Conservation (phyloP, 116 monocot species). For the Phalaenopsis hybrid region DNA sequence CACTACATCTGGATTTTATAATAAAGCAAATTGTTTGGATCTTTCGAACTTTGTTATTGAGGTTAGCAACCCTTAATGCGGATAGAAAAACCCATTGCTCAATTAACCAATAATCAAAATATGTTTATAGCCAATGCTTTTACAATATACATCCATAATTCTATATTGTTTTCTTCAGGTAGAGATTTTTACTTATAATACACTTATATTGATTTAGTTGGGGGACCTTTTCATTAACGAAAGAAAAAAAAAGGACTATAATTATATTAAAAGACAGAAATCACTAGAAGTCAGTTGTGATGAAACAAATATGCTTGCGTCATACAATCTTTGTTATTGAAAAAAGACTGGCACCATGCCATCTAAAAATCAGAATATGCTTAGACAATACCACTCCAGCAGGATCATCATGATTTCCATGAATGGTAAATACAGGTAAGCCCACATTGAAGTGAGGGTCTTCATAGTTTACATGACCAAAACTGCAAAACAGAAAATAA, state of each 20-base stretch:
- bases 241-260: background rate
- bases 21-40: background rate
- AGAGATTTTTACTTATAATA: background rate
- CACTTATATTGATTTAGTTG: too few species aligned
- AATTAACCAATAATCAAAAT: background rate
- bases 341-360: background rate
- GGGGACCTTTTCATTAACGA: too few species aligned
- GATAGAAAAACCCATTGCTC: background rate
- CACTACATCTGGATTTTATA: background rate
- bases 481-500: constrained; percentile 31
- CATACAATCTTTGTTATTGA: background rate
- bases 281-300: background rate
- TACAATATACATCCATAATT: background rate
- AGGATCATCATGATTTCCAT: constrained; percentile 99
- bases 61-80: background rate
- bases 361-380: background rate
- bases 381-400: constrained; percentile 84
- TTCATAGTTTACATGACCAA: constrained; percentile 99
- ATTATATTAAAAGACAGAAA: background rate
- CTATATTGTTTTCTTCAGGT: background rate
- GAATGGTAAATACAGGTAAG: constrained; percentile 97
- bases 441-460: constrained; percentile 99
- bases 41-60: background rate
- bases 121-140: background rate
- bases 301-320: background rate